Evolutionary conservation across 257 asterid genomes (phyloP), one percentile per base, ranked within the genome.

Genomic region (Marsdenia floribunda): DNA sequence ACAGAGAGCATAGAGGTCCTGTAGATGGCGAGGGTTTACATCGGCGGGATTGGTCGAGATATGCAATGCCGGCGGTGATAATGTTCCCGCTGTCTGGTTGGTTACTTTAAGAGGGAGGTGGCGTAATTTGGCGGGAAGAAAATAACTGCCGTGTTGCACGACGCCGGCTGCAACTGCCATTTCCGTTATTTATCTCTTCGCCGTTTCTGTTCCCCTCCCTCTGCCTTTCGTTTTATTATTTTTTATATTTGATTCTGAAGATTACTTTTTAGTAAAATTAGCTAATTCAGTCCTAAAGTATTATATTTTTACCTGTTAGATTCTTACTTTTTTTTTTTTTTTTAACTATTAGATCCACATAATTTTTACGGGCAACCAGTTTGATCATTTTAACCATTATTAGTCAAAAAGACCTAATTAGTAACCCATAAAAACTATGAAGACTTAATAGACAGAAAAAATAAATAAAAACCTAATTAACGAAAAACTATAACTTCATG

Each of bases 101-200:
- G 83, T 79, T 18, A 82, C 71, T 82, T 73, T 82, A 24, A 73
- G 86, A 42, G 85, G 37, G 44, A 76, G 67, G 68, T 70, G 65
- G 74, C 47, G 82, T 80, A 79, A 24, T 80, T 78, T 82, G 89
- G 93, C 81, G 85, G 91, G 89, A 40, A 40, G 46, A 85, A 80
- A 80, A 83, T 74, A 81, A 65, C 90, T 74, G 82, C 87, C 85
- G 76, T 68, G 33, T 29, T 29, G 74, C 15, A 74, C 76, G 81
- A 90, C 83, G 72, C 74, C 74, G 80, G 88, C 83, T 70, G 84
- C 76, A 73, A 80, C 86, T 71, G 90, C 94, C 97, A 91, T 91
- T 10, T 24, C 55, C 46, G 55, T 63, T 4, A 6, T 21, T n/a
- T 57, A 14, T 63, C 42, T 14, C 22, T 63, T 37, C 14, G 42